Evolutionary conservation across 1,139 yeast species (phyloP).

Genomic region (Dujonia santamariae): DNA sequence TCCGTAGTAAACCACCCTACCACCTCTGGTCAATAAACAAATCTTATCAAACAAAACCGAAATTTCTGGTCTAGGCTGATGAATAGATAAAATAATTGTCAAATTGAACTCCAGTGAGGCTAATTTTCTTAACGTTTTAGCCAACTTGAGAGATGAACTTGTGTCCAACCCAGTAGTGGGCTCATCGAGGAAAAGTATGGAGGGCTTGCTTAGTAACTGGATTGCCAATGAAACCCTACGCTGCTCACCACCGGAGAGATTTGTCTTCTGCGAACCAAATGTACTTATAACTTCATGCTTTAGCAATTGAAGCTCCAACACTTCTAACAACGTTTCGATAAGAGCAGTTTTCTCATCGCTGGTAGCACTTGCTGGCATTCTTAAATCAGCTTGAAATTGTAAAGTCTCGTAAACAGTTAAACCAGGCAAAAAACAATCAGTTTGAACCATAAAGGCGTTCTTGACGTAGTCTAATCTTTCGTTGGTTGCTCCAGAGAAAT

Average conservation of each 20-base stretch:
- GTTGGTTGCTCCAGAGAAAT: slow-evolving; percentile 9
- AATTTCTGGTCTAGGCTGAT: slow-evolving; percentile 83
- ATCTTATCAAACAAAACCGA: slow-evolving; percentile 62
- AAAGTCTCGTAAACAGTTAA: slow-evolving; percentile 72
- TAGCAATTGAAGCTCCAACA: slow-evolving; percentile 62
- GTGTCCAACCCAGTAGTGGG: slow-evolving; percentile 91
- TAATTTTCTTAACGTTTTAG: slow-evolving; percentile 57
- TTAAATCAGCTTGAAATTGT: slow-evolving; percentile 65
- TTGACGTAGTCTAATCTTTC: slow-evolving; percentile 27
- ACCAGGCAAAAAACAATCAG: slow-evolving; percentile 69
- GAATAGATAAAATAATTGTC: slow-evolving; percentile 72
- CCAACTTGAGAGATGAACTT: slow-evolving; percentile 64
- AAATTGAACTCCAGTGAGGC: slow-evolving; percentile 55
- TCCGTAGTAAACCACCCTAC: slow-evolving; percentile 62
- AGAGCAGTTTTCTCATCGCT: slow-evolving; percentile 40
- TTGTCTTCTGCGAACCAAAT: slow-evolving; percentile 42
- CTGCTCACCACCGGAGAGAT: slow-evolving; percentile 81
- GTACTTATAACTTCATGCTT: slow-evolving; percentile 55
- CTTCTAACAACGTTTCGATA: slow-evolving; percentile 57
- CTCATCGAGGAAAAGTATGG: slow-evolving; percentile 76
- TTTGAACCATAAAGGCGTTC: slow-evolving; percentile 74
- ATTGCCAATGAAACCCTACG: slow-evolving; percentile 75
- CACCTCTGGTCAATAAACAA: slow-evolving; percentile 69
- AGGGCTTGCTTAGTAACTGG: slow-evolving; percentile 73
- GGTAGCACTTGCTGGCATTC: slow-evolving; percentile 45